Evolutionary conservation across 2,329 filamentous ascomycete genomes (phyloP).

Genomic region (Hymenoscyphus fructigenus): DNA sequence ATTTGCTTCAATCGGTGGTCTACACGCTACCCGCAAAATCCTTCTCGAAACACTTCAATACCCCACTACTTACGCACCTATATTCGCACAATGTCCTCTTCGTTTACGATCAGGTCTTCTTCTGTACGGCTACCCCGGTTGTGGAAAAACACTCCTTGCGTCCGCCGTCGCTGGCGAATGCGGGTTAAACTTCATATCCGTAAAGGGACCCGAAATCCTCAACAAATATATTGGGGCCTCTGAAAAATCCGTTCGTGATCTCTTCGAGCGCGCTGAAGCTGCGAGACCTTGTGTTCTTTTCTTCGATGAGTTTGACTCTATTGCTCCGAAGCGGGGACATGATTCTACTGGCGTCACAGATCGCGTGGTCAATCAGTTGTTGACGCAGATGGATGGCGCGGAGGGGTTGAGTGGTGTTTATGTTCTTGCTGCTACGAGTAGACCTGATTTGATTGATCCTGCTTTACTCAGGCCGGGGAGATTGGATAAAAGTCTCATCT

Average conservation of each 20-base stretch:
- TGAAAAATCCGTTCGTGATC: slow-evolving; percentile 91
- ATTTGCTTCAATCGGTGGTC: slow-evolving; percentile 87
- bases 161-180: slow-evolving; percentile 98
- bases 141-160: slow-evolving; percentile 92
- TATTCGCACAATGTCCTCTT: slow-evolving; percentile 93
- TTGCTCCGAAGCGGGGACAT: slow-evolving; percentile 94
- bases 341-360: slow-evolving; percentile 98
- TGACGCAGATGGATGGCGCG: slow-evolving; percentile 98
- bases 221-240: slow-evolving; percentile 99
- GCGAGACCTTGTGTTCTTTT: slow-evolving; percentile 93
- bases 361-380: slow-evolving; percentile 93
- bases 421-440: slow-evolving; percentile 88
- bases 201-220: slow-evolving; percentile 96
- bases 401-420: slow-evolving; percentile 95
- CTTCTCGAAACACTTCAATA: slow-evolving; percentile 94
- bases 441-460: slow-evolving; percentile 94
- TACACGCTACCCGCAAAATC: slow-evolving; percentile 83
- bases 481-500: slow-evolving; percentile 89
- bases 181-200: slow-evolving; percentile 95
- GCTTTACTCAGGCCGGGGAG: slow-evolving; percentile 88
- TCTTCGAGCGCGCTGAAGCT: slow-evolving; percentile 89
- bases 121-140: slow-evolving; percentile 92
- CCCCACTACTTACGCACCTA: slow-evolving; percentile 95
- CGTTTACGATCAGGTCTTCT: slow-evolving; percentile 91
- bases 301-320: slow-evolving; percentile 98